A percentile compares a stretch with the other conserved stretches of the same genome.
phyloP scores from a whole-genome alignment of 768 basidiomycete species.

The Termitomyces sp. region DNA sequence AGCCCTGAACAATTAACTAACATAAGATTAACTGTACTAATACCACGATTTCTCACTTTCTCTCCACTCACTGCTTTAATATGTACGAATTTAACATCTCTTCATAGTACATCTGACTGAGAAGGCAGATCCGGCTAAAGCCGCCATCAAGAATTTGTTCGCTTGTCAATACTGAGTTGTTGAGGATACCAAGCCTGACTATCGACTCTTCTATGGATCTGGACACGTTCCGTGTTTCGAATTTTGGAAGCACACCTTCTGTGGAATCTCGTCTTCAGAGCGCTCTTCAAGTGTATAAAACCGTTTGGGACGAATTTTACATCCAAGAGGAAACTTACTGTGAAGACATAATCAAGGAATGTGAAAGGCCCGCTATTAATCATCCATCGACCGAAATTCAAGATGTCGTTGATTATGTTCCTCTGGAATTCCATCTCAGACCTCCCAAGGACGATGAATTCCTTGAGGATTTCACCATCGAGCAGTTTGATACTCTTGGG shows the following conservation, averaged over 20 bases:
- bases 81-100: not conserved
- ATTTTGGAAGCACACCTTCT: not conserved
- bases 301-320: slow-evolving; percentile 43
- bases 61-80: not conserved
- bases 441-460: not conserved
- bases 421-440: slow-evolving; percentile 3
- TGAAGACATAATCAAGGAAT: slow-evolving; percentile 5
- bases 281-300: slow-evolving; percentile 26
- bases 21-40: not conserved
- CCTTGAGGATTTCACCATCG: slow-evolving; percentile 12
- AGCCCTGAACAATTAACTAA: slow-evolving; percentile 7
- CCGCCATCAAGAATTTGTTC: not conserved
- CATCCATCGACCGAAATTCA: not conserved
- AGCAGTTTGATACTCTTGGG: slow-evolving; percentile 11
- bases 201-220: slow-evolving; percentile 8
- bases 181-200: not conserved
- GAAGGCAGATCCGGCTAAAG: not conserved
- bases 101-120: too few species aligned
- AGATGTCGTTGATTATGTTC: not conserved
- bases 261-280: slow-evolving; percentile 6
- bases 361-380: slow-evolving; percentile 1
- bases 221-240: not conserved
- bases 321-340: slow-evolving; percentile 34
- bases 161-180: not conserved
- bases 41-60: not conserved